These are phyloP conservation scores for Phytophthora hibernalis DNA, from an alignment of 352 stramenopile species.

Conservation along the genomic window DNA sequence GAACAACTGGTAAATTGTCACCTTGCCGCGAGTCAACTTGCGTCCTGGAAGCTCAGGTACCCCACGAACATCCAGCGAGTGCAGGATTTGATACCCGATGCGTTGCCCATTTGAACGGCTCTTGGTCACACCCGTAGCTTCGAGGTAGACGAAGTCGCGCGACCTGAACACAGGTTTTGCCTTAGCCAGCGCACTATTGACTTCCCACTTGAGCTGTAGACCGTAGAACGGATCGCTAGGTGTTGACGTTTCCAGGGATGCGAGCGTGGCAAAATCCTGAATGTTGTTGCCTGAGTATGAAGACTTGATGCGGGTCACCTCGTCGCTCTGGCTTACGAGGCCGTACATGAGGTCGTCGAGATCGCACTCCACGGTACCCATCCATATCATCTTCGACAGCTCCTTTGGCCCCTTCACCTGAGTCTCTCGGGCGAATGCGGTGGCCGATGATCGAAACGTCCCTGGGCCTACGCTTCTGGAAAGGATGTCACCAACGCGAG, in stretches of 20 bases:
- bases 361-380: constrained; percentile 36
- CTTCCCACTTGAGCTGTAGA: constrained; percentile 42
- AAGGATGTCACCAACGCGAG: constrained; percentile 23
- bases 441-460: constrained; percentile 6
- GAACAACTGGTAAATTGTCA: constrained; percentile 42
- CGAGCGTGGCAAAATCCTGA: constrained; percentile 38
- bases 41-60: constrained; percentile 40
- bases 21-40: constrained; percentile 39
- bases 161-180: constrained; percentile 37
- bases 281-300: constrained; percentile 38
- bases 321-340: constrained; percentile 38
- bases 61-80: constrained; percentile 51
- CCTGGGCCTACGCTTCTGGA: constrained; percentile 19
- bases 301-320: constrained; percentile 36
- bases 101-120: constrained; percentile 27
- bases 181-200: constrained; percentile 28
- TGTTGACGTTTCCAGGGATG: constrained; percentile 24
- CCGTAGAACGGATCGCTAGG: constrained; percentile 35
- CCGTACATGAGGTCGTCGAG: constrained; percentile 50
- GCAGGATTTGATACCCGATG: constrained; percentile 56
- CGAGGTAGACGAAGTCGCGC: constrained; percentile 58
- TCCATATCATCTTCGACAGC: constrained; percentile 36
- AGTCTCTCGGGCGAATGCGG: constrained; percentile 1
- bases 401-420: constrained; percentile 16
- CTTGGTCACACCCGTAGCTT: constrained; percentile 44